Conservation (phyloP, 768 basidiomycete species). For the Xerocomellus dryophilus region DNA sequence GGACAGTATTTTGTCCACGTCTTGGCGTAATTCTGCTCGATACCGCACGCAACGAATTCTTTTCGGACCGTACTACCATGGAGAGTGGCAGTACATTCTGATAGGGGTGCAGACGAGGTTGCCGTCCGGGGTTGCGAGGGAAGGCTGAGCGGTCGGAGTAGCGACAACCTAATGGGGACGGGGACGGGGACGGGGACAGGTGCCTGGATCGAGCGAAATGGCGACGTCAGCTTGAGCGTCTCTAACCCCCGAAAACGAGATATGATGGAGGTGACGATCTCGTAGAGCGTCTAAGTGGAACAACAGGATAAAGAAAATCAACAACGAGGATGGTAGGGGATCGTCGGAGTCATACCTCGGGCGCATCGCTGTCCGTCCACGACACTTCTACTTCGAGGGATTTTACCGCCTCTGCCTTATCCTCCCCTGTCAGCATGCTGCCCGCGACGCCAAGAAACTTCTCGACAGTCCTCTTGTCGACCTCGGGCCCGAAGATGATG, state of each 20-base stretch:
- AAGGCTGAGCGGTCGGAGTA: not conserved
- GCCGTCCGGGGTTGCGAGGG: constrained; percentile 8
- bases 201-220: constrained; percentile 28
- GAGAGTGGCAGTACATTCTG: not conserved
- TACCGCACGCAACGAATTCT: constrained; percentile 29
- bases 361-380: constrained; percentile 28
- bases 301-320: not conserved
- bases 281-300: constrained; percentile 24
- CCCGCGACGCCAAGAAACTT: constrained; percentile 30
- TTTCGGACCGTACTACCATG: constrained; percentile 5
- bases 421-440: constrained; percentile 16
- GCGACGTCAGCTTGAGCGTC: constrained; percentile 31
- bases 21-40: constrained; percentile 27
- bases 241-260: constrained; percentile 30
- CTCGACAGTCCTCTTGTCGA: constrained; percentile 33
- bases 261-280: constrained; percentile 31
- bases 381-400: constrained; percentile 28
- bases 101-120: not conserved
- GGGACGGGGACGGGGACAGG: constrained; percentile 8
- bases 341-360: constrained; percentile 19
- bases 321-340: not conserved
- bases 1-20: constrained; percentile 30
- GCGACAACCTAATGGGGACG: not conserved
- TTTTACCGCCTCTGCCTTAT: constrained; percentile 12
- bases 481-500: constrained; percentile 29